Conservation (phyloP, 2,329 filamentous ascomycete species). For the Thelonectria rubi region DNA sequence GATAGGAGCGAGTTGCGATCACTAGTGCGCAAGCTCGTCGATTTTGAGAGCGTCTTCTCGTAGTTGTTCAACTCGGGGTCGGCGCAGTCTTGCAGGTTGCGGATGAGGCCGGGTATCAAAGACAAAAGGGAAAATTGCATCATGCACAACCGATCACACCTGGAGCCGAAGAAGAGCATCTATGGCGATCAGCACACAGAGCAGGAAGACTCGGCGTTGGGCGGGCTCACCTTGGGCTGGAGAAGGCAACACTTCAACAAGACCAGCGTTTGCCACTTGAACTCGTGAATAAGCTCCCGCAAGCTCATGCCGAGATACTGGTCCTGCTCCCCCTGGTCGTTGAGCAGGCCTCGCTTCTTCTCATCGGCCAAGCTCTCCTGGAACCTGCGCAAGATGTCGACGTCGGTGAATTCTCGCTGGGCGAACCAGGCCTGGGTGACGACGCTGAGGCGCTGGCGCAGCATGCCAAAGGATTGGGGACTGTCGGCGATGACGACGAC, state of each 20-base stretch:
- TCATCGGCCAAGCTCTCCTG: constrained; percentile 85
- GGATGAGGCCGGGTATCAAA: constrained; percentile 90
- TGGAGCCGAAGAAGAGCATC: constrained; percentile 99
- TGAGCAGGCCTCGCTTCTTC: constrained; percentile 63
- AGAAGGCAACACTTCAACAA: constrained; percentile 92
- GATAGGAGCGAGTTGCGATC: constrained; percentile 88
- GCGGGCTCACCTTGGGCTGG: constrained; percentile 82
- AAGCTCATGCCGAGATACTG: constrained; percentile 90
- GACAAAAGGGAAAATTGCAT: constrained; percentile 97
- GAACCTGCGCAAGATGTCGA: constrained; percentile 89
- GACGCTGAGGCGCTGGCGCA: constrained; percentile 87
- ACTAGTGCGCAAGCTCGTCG: constrained; percentile 89
- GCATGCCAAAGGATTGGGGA: constrained; percentile 87
- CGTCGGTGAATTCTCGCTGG: constrained; percentile 90
- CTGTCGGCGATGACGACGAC: constrained; percentile 94
- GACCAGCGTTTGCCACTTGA: constrained; percentile 92
- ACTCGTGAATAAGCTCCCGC: constrained; percentile 91
- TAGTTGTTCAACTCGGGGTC: constrained; percentile 91
- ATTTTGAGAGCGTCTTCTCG: constrained; percentile 76
- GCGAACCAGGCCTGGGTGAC: constrained; percentile 97
- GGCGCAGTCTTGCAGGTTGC: constrained; percentile 92
- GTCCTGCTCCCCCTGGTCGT: constrained; percentile 79
- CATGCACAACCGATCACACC: constrained; percentile 96
- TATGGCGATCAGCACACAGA: constrained; percentile 47
- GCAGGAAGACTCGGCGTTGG: no score